A percentile compares a stretch with the other conserved stretches of the same genome.
Evolutionary conservation across 2,329 filamentous ascomycete species (phyloP).

Genomic region (Byssochlamys sp.): DNA sequence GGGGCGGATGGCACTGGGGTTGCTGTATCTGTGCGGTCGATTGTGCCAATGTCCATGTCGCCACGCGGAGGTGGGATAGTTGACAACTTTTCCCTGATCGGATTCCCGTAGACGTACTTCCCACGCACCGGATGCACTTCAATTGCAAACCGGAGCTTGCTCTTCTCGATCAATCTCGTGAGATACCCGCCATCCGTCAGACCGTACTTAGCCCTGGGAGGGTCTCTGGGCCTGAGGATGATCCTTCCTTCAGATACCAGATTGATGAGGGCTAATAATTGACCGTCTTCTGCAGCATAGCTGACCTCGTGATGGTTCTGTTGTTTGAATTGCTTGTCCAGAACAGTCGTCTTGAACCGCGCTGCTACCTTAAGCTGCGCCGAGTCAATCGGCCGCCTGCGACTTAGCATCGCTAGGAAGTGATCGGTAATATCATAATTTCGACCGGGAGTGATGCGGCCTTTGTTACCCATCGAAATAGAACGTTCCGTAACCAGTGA

Average conservation of each 20-base stretch:
- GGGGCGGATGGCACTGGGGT: neutral
- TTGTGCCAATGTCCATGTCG: constrained; percentile 7
- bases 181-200: constrained; percentile 39
- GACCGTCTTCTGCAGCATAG: constrained; percentile 34
- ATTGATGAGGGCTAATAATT: constrained; percentile 36
- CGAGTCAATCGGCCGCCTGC: constrained; percentile 31
- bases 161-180: constrained; percentile 38
- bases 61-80: constrained; percentile 19
- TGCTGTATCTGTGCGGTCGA: neutral
- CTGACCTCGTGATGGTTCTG: constrained; percentile 22
- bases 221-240: constrained; percentile 26
- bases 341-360: constrained; percentile 32
- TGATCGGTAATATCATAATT: constrained; percentile 36
- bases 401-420: constrained; percentile 31
- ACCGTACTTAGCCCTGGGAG: constrained; percentile 37
- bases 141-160: constrained; percentile 33
- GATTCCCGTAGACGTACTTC: constrained; percentile 33
- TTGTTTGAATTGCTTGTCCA: constrained; percentile 31
- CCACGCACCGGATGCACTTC: constrained; percentile 26
- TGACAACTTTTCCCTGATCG: constrained; percentile 14
- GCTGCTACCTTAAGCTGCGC: constrained; percentile 32
- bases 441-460: constrained; percentile 31
- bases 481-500: constrained; percentile 32
- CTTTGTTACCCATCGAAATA: constrained; percentile 30
- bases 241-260: constrained; percentile 29